Percentiles rank a stretch among this genome's conserved stretches.
These are phyloP conservation scores for Arctium lappa DNA, from an alignment of 129 eudicot species.

Conservation along the genomic window DNA sequence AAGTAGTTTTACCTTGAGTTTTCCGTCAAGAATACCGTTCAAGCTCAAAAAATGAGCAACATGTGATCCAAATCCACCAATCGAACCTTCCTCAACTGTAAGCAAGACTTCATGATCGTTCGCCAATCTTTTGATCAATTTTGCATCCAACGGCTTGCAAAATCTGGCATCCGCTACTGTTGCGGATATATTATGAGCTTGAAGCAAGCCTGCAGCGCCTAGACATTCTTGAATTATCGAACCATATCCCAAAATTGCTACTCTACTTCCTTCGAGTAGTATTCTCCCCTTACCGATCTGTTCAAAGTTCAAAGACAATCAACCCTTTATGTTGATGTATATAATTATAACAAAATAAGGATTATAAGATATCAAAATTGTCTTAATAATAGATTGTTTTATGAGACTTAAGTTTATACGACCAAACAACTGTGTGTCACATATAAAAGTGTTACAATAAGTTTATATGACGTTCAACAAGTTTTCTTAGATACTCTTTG, in stretches of 20 bases:
- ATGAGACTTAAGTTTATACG: neutral
- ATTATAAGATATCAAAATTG: neutral
- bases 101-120: constrained; percentile 62
- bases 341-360: neutral
- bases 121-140: constrained; percentile 54
- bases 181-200: constrained; percentile 35
- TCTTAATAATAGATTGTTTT: neutral
- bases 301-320: neutral
- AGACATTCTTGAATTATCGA: constrained; percentile 63
- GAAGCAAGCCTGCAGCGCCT: constrained; percentile 60
- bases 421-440: neutral
- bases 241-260: constrained; percentile 70
- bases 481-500: neutral
- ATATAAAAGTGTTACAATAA: neutral
- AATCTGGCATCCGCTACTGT: constrained; percentile 76
- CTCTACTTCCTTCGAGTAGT: constrained; percentile 59
- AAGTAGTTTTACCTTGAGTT: constrained; percentile 48
- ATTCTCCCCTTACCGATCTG: constrained; percentile 80
- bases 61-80: constrained; percentile 82
- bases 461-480: neutral
- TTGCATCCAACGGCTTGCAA: constrained; percentile 71
- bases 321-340: neutral
- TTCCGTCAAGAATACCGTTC: constrained; percentile 60
- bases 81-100: constrained; percentile 73
- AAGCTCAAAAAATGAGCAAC: constrained; percentile 65